These are phyloP conservation scores for Phialemonium atrogriseum DNA, from an alignment of 2,329 filamentous ascomycete genomes.

Conservation along the genomic window DNA sequence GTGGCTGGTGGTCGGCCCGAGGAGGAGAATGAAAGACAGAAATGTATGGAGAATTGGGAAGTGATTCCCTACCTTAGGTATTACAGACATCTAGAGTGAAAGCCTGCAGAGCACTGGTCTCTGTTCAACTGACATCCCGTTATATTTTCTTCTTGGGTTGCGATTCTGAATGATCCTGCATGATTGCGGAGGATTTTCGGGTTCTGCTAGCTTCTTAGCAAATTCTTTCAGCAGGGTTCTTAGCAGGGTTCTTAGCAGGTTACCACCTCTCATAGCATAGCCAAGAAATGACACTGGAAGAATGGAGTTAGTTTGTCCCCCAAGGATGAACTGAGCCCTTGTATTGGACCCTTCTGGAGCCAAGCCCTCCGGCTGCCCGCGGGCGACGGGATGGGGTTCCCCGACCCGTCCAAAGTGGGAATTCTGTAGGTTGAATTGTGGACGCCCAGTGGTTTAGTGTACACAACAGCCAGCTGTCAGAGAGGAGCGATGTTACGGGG, in stretches of 20 bases:
- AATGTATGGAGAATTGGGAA: not conserved
- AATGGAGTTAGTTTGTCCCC: too few relatives aligned
- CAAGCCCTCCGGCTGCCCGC: too few relatives aligned
- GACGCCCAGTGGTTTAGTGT: too few relatives aligned
- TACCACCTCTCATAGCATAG: not conserved
- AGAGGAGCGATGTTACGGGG: not conserved
- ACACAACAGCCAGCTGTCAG: conserved; percentile 1
- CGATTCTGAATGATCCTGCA: not conserved
- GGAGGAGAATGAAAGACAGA: not conserved
- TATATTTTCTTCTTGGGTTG: not conserved
- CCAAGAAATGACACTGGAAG: conserved; percentile 2
- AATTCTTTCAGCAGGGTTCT: conserved; percentile 2
- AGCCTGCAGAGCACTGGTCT: not conserved
- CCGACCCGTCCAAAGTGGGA: too few relatives aligned
- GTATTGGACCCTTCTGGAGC: too few relatives aligned
- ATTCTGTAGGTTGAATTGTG: too few relatives aligned
- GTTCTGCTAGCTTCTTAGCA: not conserved
- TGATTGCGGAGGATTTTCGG: not conserved
- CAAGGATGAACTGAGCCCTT: too few relatives aligned
- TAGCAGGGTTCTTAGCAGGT: too few relatives aligned
- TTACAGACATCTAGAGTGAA: not conserved
- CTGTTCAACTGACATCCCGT: not conserved
- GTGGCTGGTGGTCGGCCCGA: not conserved
- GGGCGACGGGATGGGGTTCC: too few relatives aligned
- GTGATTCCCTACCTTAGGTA: not conserved